Conservation (phyloP, 768 basidiomycete genomes). For the Hericium erinaceus region DNA sequence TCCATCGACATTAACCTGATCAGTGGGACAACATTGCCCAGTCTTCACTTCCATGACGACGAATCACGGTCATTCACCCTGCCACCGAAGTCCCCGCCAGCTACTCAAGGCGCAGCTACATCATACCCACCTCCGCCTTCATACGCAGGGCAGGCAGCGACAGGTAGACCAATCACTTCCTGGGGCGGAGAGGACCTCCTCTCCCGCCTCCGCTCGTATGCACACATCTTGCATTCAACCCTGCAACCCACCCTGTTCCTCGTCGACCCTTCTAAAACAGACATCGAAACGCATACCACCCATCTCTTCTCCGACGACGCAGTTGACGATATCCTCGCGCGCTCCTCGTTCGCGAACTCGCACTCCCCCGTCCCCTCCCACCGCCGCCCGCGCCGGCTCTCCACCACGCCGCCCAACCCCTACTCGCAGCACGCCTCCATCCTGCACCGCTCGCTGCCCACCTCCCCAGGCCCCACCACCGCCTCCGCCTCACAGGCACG, state of each 20-base stretch:
- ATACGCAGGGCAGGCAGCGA: constrained; percentile 32
- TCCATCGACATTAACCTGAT: constrained; percentile 84
- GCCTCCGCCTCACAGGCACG: constrained; percentile 60
- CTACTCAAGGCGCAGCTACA: constrained; percentile 26
- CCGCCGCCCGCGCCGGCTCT: constrained; percentile 61
- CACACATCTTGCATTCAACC: constrained; percentile 76
- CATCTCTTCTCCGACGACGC: constrained; percentile 80
- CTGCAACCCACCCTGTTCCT: constrained; percentile 83
- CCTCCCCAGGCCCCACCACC: constrained; percentile 40
- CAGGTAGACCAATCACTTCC: constrained; percentile 31
- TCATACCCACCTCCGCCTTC: constrained; percentile 60
- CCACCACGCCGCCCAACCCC: constrained; percentile 35
- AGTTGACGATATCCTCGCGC: constrained; percentile 77
- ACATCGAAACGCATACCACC: constrained; percentile 85
- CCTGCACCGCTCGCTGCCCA: constrained; percentile 64
- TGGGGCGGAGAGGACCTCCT: constrained; percentile 90
- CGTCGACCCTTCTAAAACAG: constrained; percentile 86
- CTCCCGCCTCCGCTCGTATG: constrained; percentile 63
- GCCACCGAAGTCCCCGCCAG: constrained; percentile 31
- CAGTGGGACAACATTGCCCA: constrained; percentile 77
- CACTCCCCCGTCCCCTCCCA: constrained; percentile 81
- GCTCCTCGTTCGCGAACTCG: constrained; percentile 67
- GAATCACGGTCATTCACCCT: constrained; percentile 76
- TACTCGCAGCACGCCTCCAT: constrained; percentile 66
- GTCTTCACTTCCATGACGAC: constrained; percentile 94